Conservation (phyloP, 1,284 basidiomycete species). For the Porodaedalea pini region DNA sequence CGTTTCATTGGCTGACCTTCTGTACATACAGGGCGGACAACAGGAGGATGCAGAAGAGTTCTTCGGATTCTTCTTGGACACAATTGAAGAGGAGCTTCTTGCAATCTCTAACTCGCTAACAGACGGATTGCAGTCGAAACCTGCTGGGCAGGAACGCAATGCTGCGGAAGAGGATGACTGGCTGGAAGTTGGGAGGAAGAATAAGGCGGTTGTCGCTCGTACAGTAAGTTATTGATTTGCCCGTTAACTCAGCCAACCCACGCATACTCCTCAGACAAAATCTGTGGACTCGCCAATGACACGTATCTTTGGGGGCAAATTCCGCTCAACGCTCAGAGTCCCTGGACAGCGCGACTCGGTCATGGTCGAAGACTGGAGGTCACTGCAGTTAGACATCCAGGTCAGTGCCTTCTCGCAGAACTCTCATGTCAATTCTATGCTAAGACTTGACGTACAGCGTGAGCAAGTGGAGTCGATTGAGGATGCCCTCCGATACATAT, state of each 20-base stretch:
- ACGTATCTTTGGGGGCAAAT: conserved; percentile 89
- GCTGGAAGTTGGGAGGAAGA: conserved; percentile 92
- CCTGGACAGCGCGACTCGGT: conserved; percentile 86
- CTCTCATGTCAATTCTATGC: conserved; percentile 8
- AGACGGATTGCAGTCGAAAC: conserved; percentile 29
- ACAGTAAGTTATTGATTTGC: conserved; percentile 49
- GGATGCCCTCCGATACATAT: conserved; percentile 80
- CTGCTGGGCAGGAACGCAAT: conserved; percentile 36
- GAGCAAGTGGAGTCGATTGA: conserved; percentile 76
- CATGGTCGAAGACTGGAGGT: conserved; percentile 90
- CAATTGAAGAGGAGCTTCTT: conserved; percentile 90
- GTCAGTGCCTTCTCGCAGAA: conserved; percentile 35
- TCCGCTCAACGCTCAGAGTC: conserved; percentile 81
- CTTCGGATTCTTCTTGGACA: conserved; percentile 95
- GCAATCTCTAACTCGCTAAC: conserved; percentile 52
- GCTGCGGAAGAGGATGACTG: conserved; percentile 63
- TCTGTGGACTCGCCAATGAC: conserved; percentile 85
- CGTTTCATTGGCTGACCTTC: conserved; percentile 12
- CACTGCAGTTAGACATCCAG: conserved; percentile 87
- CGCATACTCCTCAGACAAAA: conserved; percentile 54
- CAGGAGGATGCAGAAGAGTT: conserved; percentile 99
- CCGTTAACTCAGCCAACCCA: conserved; percentile 2
- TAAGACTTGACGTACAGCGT: conserved; percentile 40
- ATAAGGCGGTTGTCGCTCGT: conserved; percentile 79
- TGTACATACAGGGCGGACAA: conserved; percentile 65